Evolutionary conservation across 768 basidiomycete genomes (phyloP), one percentile per base, ranked within the genome.

Genomic region (Kockovaella imperatae): DNA sequence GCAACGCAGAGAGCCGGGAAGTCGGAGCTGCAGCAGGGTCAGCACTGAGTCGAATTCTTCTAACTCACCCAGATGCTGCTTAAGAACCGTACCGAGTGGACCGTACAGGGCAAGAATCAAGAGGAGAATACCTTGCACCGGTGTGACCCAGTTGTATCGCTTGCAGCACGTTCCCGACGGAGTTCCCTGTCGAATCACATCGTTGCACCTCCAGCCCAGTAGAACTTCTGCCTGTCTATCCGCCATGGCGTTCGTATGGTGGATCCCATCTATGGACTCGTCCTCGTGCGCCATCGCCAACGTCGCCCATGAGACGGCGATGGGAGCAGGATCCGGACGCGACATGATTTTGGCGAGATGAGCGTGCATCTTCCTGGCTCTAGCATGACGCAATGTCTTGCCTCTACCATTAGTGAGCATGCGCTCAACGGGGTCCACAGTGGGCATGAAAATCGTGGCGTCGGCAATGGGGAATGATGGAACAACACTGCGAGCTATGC

Each of bases 281-380:
- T 79, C 78, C 5, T 79, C 75, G 50, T 82, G 78, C 14, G 87
- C 72, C 79, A 95, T 81, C 36, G 76, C 66, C 69, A 91, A 91
- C 73, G 91, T 86, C 1, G 83, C 85, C 24, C 77, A 73, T 5
- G 87, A 85, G 23, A 90, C 72, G 7, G 79, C 76, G 28, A 86
- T 74, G 5, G 68, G 68, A 3, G 67, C 61, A 35, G 59, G 63
- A 42, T 57, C 49, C n/a, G 60, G 47, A 44, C 54, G 67, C 13
- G 52, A 47, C 18, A 86, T 77, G 42, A 84, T 80, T 61, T 86
- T 83, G 50, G 75, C 75, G 43, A 90, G 75, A 65, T 86, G 83
- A 2, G 83, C 82, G 69, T 95, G 91, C 87, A 95, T 90, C 34
- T 83, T 84, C 58, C 87, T 83, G 47, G 90, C 82, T 60, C 90